Evolutionary conservation across 1,284 basidiomycete species (phyloP).

Genomic region (Amylostereum areolatum): DNA sequence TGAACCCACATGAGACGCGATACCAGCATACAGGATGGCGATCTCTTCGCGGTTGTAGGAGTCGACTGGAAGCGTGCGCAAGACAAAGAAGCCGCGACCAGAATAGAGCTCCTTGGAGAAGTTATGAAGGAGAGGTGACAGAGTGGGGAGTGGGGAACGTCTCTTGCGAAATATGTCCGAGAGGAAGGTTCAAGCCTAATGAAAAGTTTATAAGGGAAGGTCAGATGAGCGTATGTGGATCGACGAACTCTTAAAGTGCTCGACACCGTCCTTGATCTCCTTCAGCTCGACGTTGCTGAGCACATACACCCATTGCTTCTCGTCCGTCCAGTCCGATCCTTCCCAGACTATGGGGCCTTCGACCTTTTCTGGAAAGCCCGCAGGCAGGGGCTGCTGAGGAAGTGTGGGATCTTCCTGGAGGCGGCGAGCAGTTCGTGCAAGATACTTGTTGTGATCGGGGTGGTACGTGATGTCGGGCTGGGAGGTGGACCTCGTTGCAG

Average conservation of each 20-base stretch:
- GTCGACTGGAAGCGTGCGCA: constrained; percentile 31
- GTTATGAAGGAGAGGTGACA: constrained; percentile 22
- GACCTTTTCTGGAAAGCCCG: constrained; percentile 27
- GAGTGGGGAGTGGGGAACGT: constrained; percentile 32
- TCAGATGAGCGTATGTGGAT: no score
- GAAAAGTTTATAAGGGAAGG: no score
- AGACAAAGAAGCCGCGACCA: constrained; percentile 35
- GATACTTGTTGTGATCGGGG: constrained; percentile 31
- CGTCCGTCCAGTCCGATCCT: constrained; percentile 34
- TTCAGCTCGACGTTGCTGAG: constrained; percentile 26
- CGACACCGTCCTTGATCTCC: constrained; percentile 31
- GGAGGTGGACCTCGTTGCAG: no score
- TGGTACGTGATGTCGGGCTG: constrained; percentile 39
- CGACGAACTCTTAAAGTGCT: constrained; percentile 30
- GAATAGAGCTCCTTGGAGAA: constrained; percentile 27
- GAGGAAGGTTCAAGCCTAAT: no score
- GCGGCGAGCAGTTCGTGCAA: constrained; percentile 28
- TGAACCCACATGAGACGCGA: constrained; percentile 33
- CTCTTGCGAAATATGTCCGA: constrained; percentile 23
- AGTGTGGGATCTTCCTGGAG: constrained; percentile 30
- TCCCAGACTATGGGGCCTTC: constrained; percentile 36
- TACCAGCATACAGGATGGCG: constrained; percentile 29
- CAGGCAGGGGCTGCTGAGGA: constrained; percentile 25
- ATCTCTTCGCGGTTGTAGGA: constrained; percentile 28
- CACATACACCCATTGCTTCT: constrained; percentile 34